A percentile compares a stretch with the other conserved stretches of the same genome.
These are phyloP conservation scores for Beauveria scarabaeidicola DNA, from an alignment of 2,329 filamentous ascomycete genomes.

Conservation along the genomic window DNA sequence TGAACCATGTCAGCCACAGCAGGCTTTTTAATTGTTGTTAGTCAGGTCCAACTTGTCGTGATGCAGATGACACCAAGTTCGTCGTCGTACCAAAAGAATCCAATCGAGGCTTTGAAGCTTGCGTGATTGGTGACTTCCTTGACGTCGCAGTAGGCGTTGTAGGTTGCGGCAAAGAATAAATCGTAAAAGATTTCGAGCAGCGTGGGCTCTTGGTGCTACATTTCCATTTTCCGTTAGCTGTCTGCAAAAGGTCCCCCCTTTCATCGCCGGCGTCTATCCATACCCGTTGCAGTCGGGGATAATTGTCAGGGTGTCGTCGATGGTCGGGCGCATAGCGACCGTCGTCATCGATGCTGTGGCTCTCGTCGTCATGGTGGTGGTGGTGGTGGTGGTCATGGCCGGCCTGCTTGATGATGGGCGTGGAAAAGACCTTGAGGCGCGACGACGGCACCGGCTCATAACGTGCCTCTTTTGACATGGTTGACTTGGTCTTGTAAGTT, in stretches of 20 bases:
- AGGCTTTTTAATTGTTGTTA: constrained; percentile 35
- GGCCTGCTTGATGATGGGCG: not conserved
- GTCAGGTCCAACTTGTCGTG: not conserved
- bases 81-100: constrained; percentile 25
- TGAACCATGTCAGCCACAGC: constrained; percentile 60
- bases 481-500: not conserved
- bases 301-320: constrained; percentile 7
- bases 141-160: constrained; percentile 46
- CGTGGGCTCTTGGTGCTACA: constrained; percentile 25
- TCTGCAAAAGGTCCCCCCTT: not conserved
- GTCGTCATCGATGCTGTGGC: not conserved
- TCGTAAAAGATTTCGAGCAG: constrained; percentile 31
- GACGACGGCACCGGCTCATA: constrained; percentile 7
- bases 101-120: constrained; percentile 27
- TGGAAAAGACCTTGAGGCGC: constrained; percentile 9
- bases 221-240: not conserved
- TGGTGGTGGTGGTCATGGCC: not conserved
- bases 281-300: constrained; percentile 8
- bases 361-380: not conserved
- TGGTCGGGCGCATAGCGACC: constrained; percentile 3
- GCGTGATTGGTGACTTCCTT: constrained; percentile 23
- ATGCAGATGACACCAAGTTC: not conserved
- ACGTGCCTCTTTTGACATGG: constrained; percentile 8
- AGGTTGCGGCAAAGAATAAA: constrained; percentile 46
- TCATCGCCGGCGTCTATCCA: not conserved